Evolutionary conservation across 2,329 filamentous ascomycete species (phyloP), one percentile per base, ranked within the genome.

Genomic region (Orbilia blumenaviensis): DNA sequence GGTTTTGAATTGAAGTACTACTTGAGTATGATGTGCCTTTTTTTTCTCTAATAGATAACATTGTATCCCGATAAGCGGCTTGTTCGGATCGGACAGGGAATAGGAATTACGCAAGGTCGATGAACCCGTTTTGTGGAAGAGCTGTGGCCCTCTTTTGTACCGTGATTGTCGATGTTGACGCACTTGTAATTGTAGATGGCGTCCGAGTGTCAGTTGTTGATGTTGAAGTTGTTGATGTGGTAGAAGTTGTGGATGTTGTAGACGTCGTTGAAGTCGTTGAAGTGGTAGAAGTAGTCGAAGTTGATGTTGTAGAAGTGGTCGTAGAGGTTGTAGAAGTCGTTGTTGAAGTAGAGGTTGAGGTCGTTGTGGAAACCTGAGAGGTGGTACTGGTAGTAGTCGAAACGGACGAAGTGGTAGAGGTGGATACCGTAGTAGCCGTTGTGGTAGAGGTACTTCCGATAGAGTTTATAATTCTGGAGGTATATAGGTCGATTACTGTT

Each of bases 101-200:
- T 54, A 5, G 14, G 5, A 32, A 34, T 21, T 14, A 54, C 18
- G n/a, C 14, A 34, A 54, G 48, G 48, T 54, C 48, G 29, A 54
- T 54, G 21, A 34, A 54, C 6, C 48, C 27, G 27, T 12, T 21
- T 12, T 27, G 3, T 38, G 52, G 52, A 10, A 38, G 44, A 2
- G 6, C 14, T 8, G 44, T 23, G 4, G 44, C n/a, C 36, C 62
- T 64, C 63, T 64, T 75, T 12, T 75, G 34, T 2, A 68, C 27
- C 41, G 54, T 21, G 3, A 74, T 62, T 14, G 69, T 74, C 3
- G 69, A 74, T 23, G 69, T 74, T 2, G 69, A 74, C 21, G 62
- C 69, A 32, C 29, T 62, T 16, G 61, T 21, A 25, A 75, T 75
- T 23, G 54, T 67, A 6, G 71, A 63, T 27, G 56, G 71, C 6